phyloP scores from a whole-genome alignment of 306 rosid species.

The Cicer bijugum region DNA sequence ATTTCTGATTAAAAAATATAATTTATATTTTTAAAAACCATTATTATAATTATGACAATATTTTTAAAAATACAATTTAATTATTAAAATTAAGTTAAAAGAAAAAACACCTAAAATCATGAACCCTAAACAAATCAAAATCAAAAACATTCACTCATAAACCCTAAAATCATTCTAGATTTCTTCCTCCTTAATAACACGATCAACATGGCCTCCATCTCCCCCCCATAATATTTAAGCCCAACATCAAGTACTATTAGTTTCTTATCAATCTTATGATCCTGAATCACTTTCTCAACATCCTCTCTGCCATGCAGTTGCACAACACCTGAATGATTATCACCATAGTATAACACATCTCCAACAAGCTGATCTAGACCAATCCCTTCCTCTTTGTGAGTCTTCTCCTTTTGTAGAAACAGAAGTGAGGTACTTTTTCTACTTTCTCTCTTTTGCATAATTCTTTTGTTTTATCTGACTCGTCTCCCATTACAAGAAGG shows the following conservation, averaged over 20 bases:
- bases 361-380: slow-evolving; percentile 75
- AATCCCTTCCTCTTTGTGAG: slow-evolving; percentile 89
- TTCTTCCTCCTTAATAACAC: too few species aligned
- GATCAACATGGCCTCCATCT: too few species aligned
- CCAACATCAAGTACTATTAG: slow-evolving; percentile 94
- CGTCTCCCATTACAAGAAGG: slow-evolving; percentile 77
- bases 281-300: slow-evolving; percentile 74
- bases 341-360: slow-evolving; percentile 89
- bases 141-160: too few species aligned
- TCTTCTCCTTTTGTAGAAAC: slow-evolving; percentile 86
- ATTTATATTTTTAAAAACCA: too few species aligned
- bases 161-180: too few species aligned
- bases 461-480: slow-evolving; percentile 66
- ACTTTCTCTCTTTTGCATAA: slow-evolving; percentile 73
- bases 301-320: slow-evolving; percentile 76
- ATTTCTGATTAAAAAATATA: too few species aligned
- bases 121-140: too few species aligned
- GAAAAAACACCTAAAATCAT: too few species aligned
- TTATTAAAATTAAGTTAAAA: too few species aligned
- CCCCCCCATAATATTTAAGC: slow-evolving; percentile 88
- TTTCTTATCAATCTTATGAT: slow-evolving; percentile 63
- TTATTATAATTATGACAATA: too few species aligned
- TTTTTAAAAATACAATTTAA: too few species aligned
- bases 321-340: slow-evolving; percentile 75
- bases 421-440: slow-evolving; percentile 81